Base-by-base conservation (phyloP, 2,329 filamentous ascomycete species). In the Drechslerella coelobrocha region DNA sequence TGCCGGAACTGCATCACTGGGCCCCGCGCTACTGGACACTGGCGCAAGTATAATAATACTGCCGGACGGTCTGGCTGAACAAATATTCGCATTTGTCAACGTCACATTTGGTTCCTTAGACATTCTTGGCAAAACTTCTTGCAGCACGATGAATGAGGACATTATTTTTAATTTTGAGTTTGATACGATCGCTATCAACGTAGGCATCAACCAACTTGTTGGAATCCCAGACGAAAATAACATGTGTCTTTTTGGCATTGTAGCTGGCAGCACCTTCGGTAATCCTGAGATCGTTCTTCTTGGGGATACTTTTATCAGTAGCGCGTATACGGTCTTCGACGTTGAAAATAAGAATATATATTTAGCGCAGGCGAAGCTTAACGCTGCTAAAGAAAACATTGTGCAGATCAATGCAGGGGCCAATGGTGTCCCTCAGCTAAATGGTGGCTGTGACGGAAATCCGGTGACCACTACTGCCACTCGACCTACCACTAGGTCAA, bases 241-340 rank as follows among this genome's bases (percentile, higher is more conserved):
- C 31, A 8, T 76, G 9, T 88, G 85, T 76, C 80, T 84, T 73
- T 84, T 87, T 57, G 85, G 85, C 53, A 81, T 88, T 61, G 81
- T 82, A 74, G 83, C 6, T 17, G 43, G 41, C 43, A 39, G 55
- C 55, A 9, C 26, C n/a, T 50, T 59, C 14, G 55, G 55, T 19
- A 23, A 84, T 37, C 21, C 55, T 1, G 41, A 50, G 24, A 50
- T 81, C 0, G 84, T 78, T 73, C 78, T 86, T 48, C 80, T 86
- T 7, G 85, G 85, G 45, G 84, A 85, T 74, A 84, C 82, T 0
- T 86, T 87, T 75, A 77, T 86, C 27, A 82, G 85, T 57, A 86
- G 84, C 0, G 84, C 84, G 0, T 86, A 86, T 75, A 83, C 84
- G 54, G 83, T 85, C 57, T 85, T 85, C 76, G 83, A 86, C 74